These are phyloP conservation scores for Linnemannia schmuckeri DNA, from an alignment of 192 early-diverging fungal genomes.

Conservation along the genomic window DNA sequence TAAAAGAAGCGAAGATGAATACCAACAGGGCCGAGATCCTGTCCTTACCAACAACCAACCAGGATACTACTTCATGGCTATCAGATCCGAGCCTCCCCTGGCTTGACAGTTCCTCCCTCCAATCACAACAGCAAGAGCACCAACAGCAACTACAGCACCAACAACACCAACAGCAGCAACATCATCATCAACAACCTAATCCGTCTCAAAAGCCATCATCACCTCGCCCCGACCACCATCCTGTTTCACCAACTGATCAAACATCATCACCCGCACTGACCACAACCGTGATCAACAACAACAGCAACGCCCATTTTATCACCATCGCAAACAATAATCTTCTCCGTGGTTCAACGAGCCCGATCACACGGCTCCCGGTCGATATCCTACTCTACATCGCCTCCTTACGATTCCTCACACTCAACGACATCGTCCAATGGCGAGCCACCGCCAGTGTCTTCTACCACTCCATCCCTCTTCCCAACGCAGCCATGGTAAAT, in stretches of 20 bases:
- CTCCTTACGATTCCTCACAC: slow-evolving; percentile 31
- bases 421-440: slow-evolving; percentile 52
- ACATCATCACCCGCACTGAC: background rate
- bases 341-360: background rate
- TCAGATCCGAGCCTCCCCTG: slow-evolving; percentile 7
- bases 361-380: slow-evolving; percentile 32
- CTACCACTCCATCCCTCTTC: slow-evolving; percentile 43
- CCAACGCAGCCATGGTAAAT: slow-evolving; percentile 38
- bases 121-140: background rate
- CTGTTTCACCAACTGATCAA: background rate
- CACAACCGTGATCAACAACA: background rate
- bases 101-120: background rate
- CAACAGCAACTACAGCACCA: background rate
- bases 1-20: background rate
- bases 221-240: background rate
- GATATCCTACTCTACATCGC: slow-evolving; percentile 52
- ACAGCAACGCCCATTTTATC: background rate
- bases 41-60: background rate
- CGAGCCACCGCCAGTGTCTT: slow-evolving; percentile 40
- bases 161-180: background rate
- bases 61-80: slow-evolving; percentile 5
- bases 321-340: background rate
- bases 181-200: background rate
- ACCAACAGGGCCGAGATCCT: background rate
- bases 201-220: background rate